Evolutionary conservation across 2,329 filamentous ascomycete species (phyloP).

Genomic region (Ophioceras dolichostomum): DNA sequence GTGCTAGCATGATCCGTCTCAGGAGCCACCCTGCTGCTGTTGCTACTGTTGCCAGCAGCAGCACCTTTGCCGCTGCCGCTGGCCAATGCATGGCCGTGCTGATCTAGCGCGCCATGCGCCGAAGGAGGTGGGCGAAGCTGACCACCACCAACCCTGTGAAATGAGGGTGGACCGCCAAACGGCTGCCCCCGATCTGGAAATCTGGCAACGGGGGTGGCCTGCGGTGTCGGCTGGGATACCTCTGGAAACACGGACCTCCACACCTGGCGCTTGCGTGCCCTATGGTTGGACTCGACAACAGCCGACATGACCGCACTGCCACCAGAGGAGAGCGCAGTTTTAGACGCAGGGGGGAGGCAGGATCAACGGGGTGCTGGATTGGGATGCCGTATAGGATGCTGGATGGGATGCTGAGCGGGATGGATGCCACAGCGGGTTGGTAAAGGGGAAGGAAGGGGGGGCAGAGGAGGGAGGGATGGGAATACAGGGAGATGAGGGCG

Average conservation of each 20-base stretch:
- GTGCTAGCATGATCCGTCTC: too few relatives aligned
- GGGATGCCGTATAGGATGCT: too few relatives aligned
- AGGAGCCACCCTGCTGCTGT: too few relatives aligned
- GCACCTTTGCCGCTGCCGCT: not conserved
- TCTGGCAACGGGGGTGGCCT: constrained; percentile 22
- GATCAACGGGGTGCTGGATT: too few relatives aligned
- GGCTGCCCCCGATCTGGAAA: constrained; percentile 29
- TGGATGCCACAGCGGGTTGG: too few relatives aligned
- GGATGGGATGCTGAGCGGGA: too few relatives aligned
- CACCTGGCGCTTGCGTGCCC: constrained; percentile 33
- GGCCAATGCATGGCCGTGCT: not conserved
- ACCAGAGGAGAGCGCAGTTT: too few relatives aligned
- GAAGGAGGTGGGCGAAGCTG: not conserved
- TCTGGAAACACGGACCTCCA: constrained; percentile 46
- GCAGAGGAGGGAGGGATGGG: too few relatives aligned
- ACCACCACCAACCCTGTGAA: not conserved
- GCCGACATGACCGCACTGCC: constrained; percentile 19
- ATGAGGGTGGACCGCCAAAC: constrained; percentile 26
- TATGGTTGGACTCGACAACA: constrained; percentile 27
- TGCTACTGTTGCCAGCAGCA: not conserved
- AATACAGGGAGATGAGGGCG: too few relatives aligned
- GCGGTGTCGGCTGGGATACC: constrained; percentile 34
- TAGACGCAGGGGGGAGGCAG: too few relatives aligned
- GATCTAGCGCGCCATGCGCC: not conserved
- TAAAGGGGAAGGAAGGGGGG: too few relatives aligned